Conservation (phyloP, 768 basidiomycete genomes). For the Lentinula guzmanii region DNA sequence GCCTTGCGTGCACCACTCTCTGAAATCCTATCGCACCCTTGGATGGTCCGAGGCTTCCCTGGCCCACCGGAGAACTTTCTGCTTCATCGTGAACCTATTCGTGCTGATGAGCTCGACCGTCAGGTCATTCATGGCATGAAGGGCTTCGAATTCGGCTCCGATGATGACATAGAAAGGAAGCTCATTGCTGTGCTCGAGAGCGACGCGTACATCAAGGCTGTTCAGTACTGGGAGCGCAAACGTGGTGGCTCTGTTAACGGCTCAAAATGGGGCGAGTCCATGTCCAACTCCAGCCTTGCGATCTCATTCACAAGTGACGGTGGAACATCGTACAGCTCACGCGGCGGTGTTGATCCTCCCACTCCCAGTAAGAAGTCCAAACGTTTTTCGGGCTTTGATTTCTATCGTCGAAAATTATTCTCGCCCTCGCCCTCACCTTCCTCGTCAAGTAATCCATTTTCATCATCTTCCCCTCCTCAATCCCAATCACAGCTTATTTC, state of each 20-base stretch:
- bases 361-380: conserved; percentile 57
- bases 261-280: conserved; percentile 46
- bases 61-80: conserved; percentile 81
- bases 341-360: conserved; percentile 27
- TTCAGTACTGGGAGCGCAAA: conserved; percentile 69
- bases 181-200: conserved; percentile 70
- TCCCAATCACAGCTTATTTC: conserved; percentile 50
- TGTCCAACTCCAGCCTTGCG: conserved; percentile 67
- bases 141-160: conserved; percentile 93
- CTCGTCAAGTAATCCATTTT: conserved; percentile 33
- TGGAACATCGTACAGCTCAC: conserved; percentile 18
- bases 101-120: conserved; percentile 81
- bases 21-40: conserved; percentile 83
- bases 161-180: conserved; percentile 76
- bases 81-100: conserved; percentile 83
- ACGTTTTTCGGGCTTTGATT: conserved; percentile 95
- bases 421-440: conserved; percentile 40
- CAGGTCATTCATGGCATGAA: conserved; percentile 87
- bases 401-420: conserved; percentile 87
- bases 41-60: conserved; percentile 88
- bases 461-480: conserved; percentile 49
- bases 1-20: conserved; percentile 69
- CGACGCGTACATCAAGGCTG: conserved; percentile 68
- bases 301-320: conserved; percentile 50
- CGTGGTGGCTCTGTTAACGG: conserved; percentile 29